Evolutionary conservation across 2,329 filamentous ascomycete genomes (phyloP), one percentile per base, ranked within the genome.

Genomic region (Neofusicoccum laricinum): DNA sequence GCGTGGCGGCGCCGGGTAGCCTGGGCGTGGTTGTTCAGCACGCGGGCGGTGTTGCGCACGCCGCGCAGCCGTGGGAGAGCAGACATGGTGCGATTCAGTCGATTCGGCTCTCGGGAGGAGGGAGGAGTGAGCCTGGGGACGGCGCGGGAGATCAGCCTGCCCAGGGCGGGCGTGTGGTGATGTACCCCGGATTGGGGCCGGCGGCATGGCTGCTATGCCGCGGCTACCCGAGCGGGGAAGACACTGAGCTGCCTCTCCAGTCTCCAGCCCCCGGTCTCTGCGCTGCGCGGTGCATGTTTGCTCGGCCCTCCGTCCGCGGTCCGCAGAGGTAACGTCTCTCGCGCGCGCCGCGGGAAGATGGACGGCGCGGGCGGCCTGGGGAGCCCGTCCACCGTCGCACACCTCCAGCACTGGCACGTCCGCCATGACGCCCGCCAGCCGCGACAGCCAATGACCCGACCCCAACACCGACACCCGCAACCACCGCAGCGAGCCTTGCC

Each of bases 111-210:
- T 32, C 19, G 40, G n/a, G 53, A 43, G 21, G 38, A 19, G 19
- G 14, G 41, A 36, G 6, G 34, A n/a, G 36, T 7, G 36, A 11
- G 15, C 61, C 50, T 30, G 69, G 59, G 63, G 71, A 70, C 63
- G 66, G 67, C 30, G 69, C 71, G 65, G 72, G 0, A 4, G 25
- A 6, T 6, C 72, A 72, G 73, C 19, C 2, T 19, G 34, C 50
- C 50, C 50, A 53, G n/a, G n/a, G 14, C 2, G 0, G 0, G 2
- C 17, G 45, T 75, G 34, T 55, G 73, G 68, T 45, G 62, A 51
- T 41, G 38, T n/a, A 21, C 7, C 3, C 8, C 17, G 25, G 55
- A 34, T 30, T 30, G 25, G 25, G 25, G 25, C 25, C 7, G 25
- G 25, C 38, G 53, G 53, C 12, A 2, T 8, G 4, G n/a, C 14